These are phyloP conservation scores for Globisporangium acanthophoron DNA, from an alignment of 352 stramenopile species.

Conservation along the genomic window DNA sequence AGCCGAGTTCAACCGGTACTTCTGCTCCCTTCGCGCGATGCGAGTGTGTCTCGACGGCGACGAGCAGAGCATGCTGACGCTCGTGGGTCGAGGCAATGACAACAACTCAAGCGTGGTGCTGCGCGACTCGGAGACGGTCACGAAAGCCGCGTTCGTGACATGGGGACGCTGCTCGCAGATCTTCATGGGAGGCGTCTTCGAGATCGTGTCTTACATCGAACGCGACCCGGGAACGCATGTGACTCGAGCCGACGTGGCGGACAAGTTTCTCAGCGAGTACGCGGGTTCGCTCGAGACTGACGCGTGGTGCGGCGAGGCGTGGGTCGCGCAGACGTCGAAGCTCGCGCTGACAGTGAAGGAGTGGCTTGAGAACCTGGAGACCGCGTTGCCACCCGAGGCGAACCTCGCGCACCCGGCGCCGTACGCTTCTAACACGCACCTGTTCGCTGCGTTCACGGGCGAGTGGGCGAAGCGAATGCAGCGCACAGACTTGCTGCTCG, in stretches of 20 bases:
- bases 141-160: not conserved
- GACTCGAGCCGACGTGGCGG: too few species aligned
- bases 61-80: not conserved
- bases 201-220: too few species aligned
- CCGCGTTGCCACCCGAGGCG: not conserved
- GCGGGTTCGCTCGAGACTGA: not conserved
- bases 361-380: too few species aligned
- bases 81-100: not conserved
- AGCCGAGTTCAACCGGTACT: slow-evolving; percentile 10
- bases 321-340: too few species aligned
- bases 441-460: not conserved
- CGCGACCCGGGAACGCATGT: too few species aligned
- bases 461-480: slow-evolving; percentile 3
- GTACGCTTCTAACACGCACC: not conserved
- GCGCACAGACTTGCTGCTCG: slow-evolving; percentile 1
- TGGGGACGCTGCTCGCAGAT: slow-evolving; percentile 1
- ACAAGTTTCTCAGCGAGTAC: not conserved
- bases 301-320: not conserved
- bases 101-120: not conserved
- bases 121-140: not conserved
- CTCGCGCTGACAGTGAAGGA: too few species aligned
- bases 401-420: not conserved
- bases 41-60: not conserved
- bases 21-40: slow-evolving; percentile 5
- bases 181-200: not conserved